Conservation (phyloP, 306 rosid species). For the Astragalus glycyphyllos region DNA sequence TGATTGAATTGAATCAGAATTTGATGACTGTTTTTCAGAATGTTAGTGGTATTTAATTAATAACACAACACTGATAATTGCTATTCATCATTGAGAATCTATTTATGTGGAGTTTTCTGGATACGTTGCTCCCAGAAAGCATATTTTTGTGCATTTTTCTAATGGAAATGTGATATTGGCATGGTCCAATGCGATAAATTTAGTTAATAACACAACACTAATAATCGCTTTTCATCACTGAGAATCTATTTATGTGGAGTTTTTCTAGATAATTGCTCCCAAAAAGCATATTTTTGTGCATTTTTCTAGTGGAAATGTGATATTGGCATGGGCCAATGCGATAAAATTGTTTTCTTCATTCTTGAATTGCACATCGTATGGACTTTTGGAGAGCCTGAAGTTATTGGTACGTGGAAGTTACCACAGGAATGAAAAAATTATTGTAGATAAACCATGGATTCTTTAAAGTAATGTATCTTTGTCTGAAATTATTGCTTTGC, state of each 20-base stretch:
- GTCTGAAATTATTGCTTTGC: not conserved
- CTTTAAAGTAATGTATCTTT: not conserved
- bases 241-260: not conserved
- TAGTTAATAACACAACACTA: not conserved
- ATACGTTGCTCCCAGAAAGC: not conserved
- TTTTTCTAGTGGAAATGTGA: slow-evolving; percentile 7
- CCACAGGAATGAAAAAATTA: slow-evolving; percentile 27
- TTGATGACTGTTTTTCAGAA: not conserved
- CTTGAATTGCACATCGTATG: slow-evolving; percentile 1
- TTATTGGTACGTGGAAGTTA: slow-evolving; percentile 12
- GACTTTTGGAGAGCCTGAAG: slow-evolving; percentile 21
- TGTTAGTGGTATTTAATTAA: slow-evolving; percentile 6
- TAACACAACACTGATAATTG: not conserved
- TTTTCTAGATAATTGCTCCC: not conserved
- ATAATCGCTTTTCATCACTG: not conserved
- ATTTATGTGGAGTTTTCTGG: not conserved
- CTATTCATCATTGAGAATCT: not conserved
- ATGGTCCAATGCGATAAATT: not conserved
- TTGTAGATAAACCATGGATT: slow-evolving; percentile 6
- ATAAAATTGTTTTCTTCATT: not conserved
- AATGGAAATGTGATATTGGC: not conserved
- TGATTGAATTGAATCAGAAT: not conserved
- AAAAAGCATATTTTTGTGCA: not conserved
- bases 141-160: not conserved
- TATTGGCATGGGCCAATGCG: not conserved